Conservation (phyloP, 805 yeast genomes). For the Torulaspora delbrueckii region DNA sequence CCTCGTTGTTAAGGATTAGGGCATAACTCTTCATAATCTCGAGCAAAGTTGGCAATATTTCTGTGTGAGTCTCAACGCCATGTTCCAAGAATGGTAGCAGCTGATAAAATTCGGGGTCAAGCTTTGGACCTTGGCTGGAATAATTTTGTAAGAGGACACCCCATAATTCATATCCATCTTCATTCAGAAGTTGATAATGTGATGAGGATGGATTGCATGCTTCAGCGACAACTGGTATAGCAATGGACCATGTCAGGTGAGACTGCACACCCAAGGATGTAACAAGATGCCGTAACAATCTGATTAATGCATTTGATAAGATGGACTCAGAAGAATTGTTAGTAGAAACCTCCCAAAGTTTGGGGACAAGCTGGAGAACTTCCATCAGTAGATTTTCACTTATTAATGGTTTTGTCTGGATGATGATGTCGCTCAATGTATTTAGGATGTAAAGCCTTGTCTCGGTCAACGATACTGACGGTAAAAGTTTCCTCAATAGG, state of each 20-base stretch:
- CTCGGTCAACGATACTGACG: conserved; percentile 56
- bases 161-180: conserved; percentile 88
- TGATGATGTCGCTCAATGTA: conserved; percentile 58
- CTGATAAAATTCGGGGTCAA: conserved; percentile 39
- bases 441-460: conserved; percentile 70
- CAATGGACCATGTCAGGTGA: conserved; percentile 47
- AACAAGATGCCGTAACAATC: conserved; percentile 55
- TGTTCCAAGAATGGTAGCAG: conserved; percentile 49
- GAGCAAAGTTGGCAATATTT: conserved; percentile 59
- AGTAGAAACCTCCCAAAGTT: conserved; percentile 63
- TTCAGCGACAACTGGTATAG: conserved; percentile 57
- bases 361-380: conserved; percentile 58
- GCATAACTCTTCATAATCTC: conserved; percentile 61
- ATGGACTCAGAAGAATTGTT: conserved; percentile 36
- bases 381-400: conserved; percentile 47
- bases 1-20: conserved; percentile 42
- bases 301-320: conserved; percentile 45
- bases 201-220: conserved; percentile 61
- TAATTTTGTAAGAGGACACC: conserved; percentile 58
- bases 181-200: conserved; percentile 55
- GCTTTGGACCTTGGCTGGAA: conserved; percentile 37
- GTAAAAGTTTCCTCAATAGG: conserved; percentile 46
- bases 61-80: conserved; percentile 68
- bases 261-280: conserved; percentile 52
- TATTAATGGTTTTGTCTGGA: conserved; percentile 60